These are phyloP conservation scores for Didymella keratinophila DNA, from an alignment of 2,329 filamentous ascomycete genomes.

Conservation along the genomic window DNA sequence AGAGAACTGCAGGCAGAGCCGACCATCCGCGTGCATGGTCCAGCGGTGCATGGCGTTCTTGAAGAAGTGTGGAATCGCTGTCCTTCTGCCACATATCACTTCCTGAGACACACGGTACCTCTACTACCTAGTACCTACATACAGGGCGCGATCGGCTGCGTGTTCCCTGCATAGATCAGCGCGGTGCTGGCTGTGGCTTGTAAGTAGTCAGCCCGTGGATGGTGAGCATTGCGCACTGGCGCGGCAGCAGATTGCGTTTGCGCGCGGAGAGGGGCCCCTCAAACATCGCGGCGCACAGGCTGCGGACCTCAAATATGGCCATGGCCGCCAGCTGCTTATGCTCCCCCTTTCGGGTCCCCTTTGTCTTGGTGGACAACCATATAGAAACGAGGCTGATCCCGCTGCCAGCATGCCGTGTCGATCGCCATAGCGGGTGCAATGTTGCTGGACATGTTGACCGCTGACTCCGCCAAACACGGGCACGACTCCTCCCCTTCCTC, in stretches of 20 bases:
- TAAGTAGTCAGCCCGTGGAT: slow-evolving; percentile 30
- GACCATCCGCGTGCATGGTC: slow-evolving; percentile 21
- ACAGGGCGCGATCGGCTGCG: slow-evolving; percentile 16
- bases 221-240: slow-evolving; percentile 21
- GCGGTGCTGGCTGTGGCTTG: slow-evolving; percentile 38
- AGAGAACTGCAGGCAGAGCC: slow-evolving; percentile 5
- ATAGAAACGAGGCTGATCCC: slow-evolving; percentile 19
- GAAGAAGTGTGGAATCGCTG: neutral
- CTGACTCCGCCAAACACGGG: slow-evolving; percentile 47
- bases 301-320: slow-evolving; percentile 22
- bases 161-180: slow-evolving; percentile 28
- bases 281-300: slow-evolving; percentile 34
- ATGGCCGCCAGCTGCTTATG: slow-evolving; percentile 20
- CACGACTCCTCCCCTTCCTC: slow-evolving; percentile 28
- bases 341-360: slow-evolving; percentile 18
- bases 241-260: slow-evolving; percentile 23
- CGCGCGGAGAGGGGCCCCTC: slow-evolving; percentile 23
- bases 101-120: slow-evolving; percentile 8
- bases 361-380: neutral
- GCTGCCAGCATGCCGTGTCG: slow-evolving; percentile 31
- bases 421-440: slow-evolving; percentile 32
- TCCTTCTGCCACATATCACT: slow-evolving; percentile 2
- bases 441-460: slow-evolving; percentile 51
- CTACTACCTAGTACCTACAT: slow-evolving; percentile 6
- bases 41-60: slow-evolving; percentile 2